phyloP scores from a whole-genome alignment of 441 rosid species.

The Euphorbia schlechtendalii region DNA sequence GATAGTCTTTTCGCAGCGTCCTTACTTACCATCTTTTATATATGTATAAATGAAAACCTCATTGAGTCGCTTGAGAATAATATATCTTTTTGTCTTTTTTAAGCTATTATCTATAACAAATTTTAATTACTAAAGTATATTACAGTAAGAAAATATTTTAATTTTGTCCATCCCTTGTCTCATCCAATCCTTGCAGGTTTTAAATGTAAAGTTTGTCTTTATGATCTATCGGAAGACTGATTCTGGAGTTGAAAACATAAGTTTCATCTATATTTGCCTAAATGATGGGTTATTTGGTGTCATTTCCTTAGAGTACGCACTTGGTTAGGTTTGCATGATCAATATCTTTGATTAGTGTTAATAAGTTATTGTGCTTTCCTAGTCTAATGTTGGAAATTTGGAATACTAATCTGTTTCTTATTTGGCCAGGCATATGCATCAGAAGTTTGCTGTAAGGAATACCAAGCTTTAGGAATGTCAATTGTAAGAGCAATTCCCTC shows the following conservation, averaged over 20 bases:
- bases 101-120: not conserved
- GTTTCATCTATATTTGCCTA: not conserved
- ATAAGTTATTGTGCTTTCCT: not conserved
- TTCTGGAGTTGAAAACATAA: not conserved
- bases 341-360: not conserved
- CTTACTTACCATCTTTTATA: no score
- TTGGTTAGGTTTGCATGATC: not conserved
- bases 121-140: no score
- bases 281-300: not conserved
- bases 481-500: slow-evolving; percentile 25
- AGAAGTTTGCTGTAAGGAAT: slow-evolving; percentile 38
- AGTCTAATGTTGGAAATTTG: no score
- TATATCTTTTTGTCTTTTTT: not conserved
- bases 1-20: no score
- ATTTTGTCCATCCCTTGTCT: no score
- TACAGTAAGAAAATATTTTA: not conserved
- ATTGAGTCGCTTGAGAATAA: not conserved
- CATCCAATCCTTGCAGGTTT: not conserved
- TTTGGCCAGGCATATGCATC: slow-evolving; percentile 46
- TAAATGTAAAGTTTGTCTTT: not conserved
- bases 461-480: slow-evolving; percentile 47
- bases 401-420: not conserved
- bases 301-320: not conserved
- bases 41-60: no score
- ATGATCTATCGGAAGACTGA: not conserved